Base-by-base conservation (phyloP, 2,329 filamentous ascomycete genomes). In the Lithohypha guttulata region DNA sequence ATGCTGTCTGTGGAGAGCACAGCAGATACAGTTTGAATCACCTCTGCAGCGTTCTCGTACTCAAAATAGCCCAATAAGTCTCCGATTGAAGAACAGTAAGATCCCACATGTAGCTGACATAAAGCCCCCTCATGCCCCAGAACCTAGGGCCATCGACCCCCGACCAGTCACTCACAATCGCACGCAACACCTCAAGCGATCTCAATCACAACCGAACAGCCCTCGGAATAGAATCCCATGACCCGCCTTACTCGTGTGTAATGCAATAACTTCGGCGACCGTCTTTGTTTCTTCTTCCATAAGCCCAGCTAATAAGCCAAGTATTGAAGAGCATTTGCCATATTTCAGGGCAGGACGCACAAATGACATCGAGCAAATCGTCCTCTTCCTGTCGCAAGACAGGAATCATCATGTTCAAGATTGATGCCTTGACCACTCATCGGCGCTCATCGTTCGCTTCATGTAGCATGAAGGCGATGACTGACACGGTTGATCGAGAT, bases 331-430 rank as follows among this genome's bases (percentile, higher is more conserved):
- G 53, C 52, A 48, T 48, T 49, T 44, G 44, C 44, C 43, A 34
- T 55, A 46, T 50, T 57, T 53, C 57, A 58, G 61, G 74, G 75
- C 69, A 57, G 70, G 78, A 72, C 84, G 84, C 73, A 81, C 84
- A 93, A 95, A 94, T 76, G 64, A 87, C 84, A 79, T 93, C 84
- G 72, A 70, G 71, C 93, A 95, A 95, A 93, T 76, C 84, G 84
- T 75, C 74, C 70, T 61, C 59, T 55, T 65, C 65, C 61, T 58
- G 58, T 51, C 53, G 26, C 50, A 50, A 45, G 54, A 40, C 29
- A 56, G 58, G 56, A 56, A 52, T 41, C 50, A 48, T 48, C 49
- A 50, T 51, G 51, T 44, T 41, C 37, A 44, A 19, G 17, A 10
- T 14, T 42, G 51, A 45, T 40, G 51, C 49, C 48, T 48, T 51